These are phyloP conservation scores for Fusarium solani-melongenae DNA, from an alignment of 2,329 filamentous ascomycete species.

Conservation along the genomic window DNA sequence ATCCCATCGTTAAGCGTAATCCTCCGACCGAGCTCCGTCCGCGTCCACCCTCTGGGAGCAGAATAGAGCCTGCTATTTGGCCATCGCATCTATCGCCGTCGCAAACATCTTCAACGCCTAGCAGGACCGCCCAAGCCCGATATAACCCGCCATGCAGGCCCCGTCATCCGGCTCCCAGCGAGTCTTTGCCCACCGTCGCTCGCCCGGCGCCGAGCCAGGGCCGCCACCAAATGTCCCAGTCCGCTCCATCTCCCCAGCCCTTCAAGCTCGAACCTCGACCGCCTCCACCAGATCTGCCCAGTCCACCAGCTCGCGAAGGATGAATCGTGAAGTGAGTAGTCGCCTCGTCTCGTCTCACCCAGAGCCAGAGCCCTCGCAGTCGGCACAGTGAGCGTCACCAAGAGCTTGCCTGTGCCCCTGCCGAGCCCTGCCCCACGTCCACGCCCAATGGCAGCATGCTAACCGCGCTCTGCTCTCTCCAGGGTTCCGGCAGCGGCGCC, in stretches of 20 bases:
- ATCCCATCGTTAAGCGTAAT: conserved; percentile 36
- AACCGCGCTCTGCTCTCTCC: conserved; percentile 38
- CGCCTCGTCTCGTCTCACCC: conserved; percentile 1
- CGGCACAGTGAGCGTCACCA: conserved; percentile 2
- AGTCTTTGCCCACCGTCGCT: conserved; percentile 66
- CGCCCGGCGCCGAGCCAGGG: conserved; percentile 70
- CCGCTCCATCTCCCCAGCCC: conserved; percentile 70
- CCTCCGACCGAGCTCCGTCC: conserved; percentile 20
- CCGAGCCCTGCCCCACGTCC: conserved; percentile 35
- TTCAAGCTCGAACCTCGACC: conserved; percentile 72
- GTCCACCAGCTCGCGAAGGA: conserved; percentile 46
- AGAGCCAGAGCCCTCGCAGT: neutral
- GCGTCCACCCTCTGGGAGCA: neutral
- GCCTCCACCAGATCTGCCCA: conserved; percentile 74
- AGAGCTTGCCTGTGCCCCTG: conserved; percentile 25
- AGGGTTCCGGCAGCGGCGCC: conserved; percentile 68
- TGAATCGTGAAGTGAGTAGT: conserved; percentile 49
- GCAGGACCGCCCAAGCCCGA: neutral
- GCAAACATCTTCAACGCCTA: conserved; percentile 1
- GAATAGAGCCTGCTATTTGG: neutral
- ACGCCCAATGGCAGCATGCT: conserved; percentile 37
- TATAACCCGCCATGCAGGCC: conserved; percentile 35
- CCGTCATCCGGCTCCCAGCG: conserved; percentile 58
- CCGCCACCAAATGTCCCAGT: conserved; percentile 66
- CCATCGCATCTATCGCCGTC: conserved; percentile 3